A percentile compares a stretch with the other conserved stretches of the same genome.
These are phyloP conservation scores for Guadua angustifolia DNA, from an alignment of 176 grass and related monocot genomes.

Conservation along the genomic window DNA sequence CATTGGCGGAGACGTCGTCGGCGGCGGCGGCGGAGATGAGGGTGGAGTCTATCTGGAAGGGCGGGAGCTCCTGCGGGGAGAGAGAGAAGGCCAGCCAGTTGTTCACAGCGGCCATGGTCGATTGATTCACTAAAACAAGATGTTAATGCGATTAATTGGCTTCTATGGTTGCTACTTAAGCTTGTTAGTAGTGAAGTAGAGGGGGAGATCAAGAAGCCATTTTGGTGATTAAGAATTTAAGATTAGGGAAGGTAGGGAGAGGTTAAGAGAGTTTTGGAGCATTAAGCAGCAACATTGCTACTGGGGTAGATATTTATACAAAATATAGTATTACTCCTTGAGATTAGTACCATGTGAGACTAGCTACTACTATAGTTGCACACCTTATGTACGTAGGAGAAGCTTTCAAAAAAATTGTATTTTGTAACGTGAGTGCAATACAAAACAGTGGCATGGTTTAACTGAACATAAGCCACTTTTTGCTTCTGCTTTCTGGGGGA, in stretches of 20 bases:
- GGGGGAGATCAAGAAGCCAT: conserved; percentile 48
- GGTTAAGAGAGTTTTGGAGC: conserved; percentile 48
- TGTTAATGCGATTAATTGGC: conserved; percentile 17
- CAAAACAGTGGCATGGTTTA: conserved; percentile 41
- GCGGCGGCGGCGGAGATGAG: conserved; percentile 44
- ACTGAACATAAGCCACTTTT: conserved; percentile 51
- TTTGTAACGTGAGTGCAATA: too few species aligned
- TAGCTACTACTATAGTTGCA: background rate
- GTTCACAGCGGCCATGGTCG: conserved; percentile 80
- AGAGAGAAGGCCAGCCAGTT: conserved; percentile 98
- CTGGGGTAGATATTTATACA: conserved; percentile 59
- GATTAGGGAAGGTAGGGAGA: conserved; percentile 35
- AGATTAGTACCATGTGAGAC: conserved; percentile 20
- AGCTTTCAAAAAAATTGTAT: conserved; percentile 29
- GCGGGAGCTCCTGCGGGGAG: conserved; percentile 77
- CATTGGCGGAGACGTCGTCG: conserved; percentile 51
- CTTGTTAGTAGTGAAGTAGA: conserved; percentile 3
- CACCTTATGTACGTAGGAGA: background rate
- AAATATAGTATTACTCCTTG: background rate
- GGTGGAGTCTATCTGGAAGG: conserved; percentile 55
- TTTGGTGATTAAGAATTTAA: background rate
- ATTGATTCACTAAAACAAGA: conserved; percentile 29
- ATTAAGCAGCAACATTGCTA: conserved; percentile 47
- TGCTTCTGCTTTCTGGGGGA: conserved; percentile 52
- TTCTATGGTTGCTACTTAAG: background rate